Conservation (phyloP, 1,284 basidiomycete species). For the Sporisorium scitamineum region DNA sequence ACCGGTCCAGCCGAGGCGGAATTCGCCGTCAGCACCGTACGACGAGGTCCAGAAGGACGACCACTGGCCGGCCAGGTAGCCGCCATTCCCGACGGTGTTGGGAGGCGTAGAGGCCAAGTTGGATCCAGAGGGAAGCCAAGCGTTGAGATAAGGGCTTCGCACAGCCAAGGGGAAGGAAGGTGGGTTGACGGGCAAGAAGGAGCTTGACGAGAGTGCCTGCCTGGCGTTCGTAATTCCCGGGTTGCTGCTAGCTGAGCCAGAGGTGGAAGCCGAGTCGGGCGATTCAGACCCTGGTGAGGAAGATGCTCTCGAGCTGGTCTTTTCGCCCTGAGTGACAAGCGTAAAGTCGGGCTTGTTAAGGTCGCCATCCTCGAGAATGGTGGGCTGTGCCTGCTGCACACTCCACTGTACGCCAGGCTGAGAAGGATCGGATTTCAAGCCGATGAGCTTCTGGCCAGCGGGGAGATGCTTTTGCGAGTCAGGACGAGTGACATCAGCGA, state of each 20-base stretch:
- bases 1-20: constrained; percentile 60
- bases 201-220: constrained; percentile 43
- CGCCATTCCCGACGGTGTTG: constrained; percentile 61
- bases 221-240: constrained; percentile 42
- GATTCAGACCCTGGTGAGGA: constrained; percentile 9
- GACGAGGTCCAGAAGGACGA: constrained; percentile 64
- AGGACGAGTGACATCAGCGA: constrained; percentile 48
- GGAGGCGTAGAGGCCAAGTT: constrained; percentile 52
- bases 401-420: constrained; percentile 45
- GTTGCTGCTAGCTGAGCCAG: constrained; percentile 21
- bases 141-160: constrained; percentile 59
- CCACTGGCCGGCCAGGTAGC: constrained; percentile 60
- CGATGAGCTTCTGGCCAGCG: constrained; percentile 9
- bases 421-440: constrained; percentile 26
- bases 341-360: constrained; percentile 37
- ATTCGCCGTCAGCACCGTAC: constrained; percentile 65
- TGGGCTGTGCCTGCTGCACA: constrained; percentile 22
- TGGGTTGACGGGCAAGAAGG: constrained; percentile 61
- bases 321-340: constrained; percentile 35
- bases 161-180: constrained; percentile 64
- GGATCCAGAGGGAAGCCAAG: constrained; percentile 61
- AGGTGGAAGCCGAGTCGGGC: constrained; percentile 19
- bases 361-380: constrained; percentile 28
- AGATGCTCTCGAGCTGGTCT: neutral
- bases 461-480: constrained; percentile 34